Base-by-base conservation (phyloP, 768 basidiomycete species). In the Sarcomyxa edulis region DNA sequence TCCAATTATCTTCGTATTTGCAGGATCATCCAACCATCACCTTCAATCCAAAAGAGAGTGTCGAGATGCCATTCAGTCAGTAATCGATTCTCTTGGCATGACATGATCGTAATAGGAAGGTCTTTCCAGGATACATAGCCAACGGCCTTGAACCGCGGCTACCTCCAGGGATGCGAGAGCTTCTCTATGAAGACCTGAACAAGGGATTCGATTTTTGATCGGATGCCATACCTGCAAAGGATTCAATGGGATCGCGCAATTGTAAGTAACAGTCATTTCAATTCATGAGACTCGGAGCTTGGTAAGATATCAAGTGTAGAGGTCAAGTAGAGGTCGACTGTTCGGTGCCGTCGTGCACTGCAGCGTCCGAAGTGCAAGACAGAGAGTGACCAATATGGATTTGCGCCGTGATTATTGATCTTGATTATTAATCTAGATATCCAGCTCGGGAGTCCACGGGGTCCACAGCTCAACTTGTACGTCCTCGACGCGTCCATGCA, bases 11-110 rank as follows among this genome's bases (percentile, higher is more conserved):
- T 39, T 32, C 20, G n/a, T 18, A 35, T n/a, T 6, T 3, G 6
- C 16, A 95, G 89, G 85, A 92, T 50, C 78, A 78, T 58, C 96
- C 96, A 0, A 95, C 92, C 0, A 95, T 99, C 53, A 63, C 48
- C 12, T 97, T 98, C 69, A 87, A 85, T 50, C 56, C 74, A 4
- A 81, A 78, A 49, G 96, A 99, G 58, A 86, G 85, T 30, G 91
- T 98, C 5, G 92, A 97, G 63, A 99, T 99, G 96, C 96, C 96
- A 0, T 99, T 99, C 69, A 68, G 91, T 88, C 49, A 55, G 86
- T 74, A 15, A 5, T 28, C 21, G 16, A 28, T 24, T 16, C 8
- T 25, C 39, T 18, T 8, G 7, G 14, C 14, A 11, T 6, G 20
- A 10, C 28, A 32, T 15, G 40, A 34, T 28, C 12, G 27, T 8